Evolutionary conservation across 2,329 filamentous ascomycete genomes (phyloP), one percentile per base, ranked within the genome.

Genomic region (Scolecobasidium constrictum): DNA sequence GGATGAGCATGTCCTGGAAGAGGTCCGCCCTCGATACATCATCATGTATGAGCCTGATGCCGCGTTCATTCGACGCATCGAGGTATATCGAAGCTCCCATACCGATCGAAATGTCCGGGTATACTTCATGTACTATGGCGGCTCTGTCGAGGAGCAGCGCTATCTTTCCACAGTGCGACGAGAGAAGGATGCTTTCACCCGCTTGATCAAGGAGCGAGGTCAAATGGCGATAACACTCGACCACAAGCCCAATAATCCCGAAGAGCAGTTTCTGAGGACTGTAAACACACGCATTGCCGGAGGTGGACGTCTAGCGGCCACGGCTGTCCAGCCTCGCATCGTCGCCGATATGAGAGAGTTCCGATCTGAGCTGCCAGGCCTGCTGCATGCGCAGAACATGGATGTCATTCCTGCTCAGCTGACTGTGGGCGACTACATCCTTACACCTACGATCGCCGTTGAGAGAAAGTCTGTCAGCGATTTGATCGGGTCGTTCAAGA

Each of bases 11-110:
- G 74, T 96, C n/a, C 73, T 98, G 2, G 90, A 98, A 59, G 92
- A 98, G 62, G 73, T 92, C 45, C 87, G 85, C 55, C 92, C 92
- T 23, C 80, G 85, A 47, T 95, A 95, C 61, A 86, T 98, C 46
- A 83, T 98, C 65, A 96, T 98, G 92, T 98, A 95, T 61, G 92
- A 96, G 58, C 90, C 92, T 1, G 87, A 96, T 50, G 79, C 90
- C 3, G 81, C 90, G 3, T 98, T 98, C 60, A 94, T 96, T 54
- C 79, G 92, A 12, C 75, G 90, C 28, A 83, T 98, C 16, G 92
- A 98, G 59, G 88, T 96, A 2, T 98, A 96, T 63, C 80, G 92
- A 31, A 94, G 87, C 41, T 95, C 88, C 7, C 92, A 98, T 63
- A 83, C 81, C 45, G 86, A 90, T 58, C 73, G 87, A 26, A 87